These are phyloP conservation scores for Pseudogymnoascus sp. DNA, from an alignment of 2,329 filamentous ascomycete species.

Conservation along the genomic window DNA sequence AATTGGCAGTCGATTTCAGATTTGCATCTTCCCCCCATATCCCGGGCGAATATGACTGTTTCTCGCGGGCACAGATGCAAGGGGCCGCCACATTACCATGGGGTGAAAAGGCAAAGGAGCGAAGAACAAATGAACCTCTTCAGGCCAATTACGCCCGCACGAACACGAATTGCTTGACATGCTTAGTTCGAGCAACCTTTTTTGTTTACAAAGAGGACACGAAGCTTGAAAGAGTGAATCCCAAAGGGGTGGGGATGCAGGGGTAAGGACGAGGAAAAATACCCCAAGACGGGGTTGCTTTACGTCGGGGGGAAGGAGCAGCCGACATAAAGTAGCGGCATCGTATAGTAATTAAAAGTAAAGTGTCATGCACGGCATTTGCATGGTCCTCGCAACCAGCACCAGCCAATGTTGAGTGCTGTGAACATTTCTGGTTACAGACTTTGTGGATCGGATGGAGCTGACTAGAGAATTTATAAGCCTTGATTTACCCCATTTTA, in stretches of 20 bases:
- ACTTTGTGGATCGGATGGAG: neutral
- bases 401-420: neutral
- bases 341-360: neutral
- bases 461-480: slow-evolving; percentile 4
- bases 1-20: neutral
- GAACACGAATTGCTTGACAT: neutral
- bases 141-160: neutral
- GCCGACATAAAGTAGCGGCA: neutral
- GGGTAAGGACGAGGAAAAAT: neutral
- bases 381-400: neutral
- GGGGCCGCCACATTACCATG: neutral
- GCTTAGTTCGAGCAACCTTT: neutral
- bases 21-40: neutral
- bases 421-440: neutral
- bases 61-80: neutral
- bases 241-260: neutral
- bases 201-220: neutral
- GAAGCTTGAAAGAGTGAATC: neutral
- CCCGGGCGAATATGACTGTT: neutral
- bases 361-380: neutral
- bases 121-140: neutral
- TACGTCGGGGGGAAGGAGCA: neutral
- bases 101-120: neutral
- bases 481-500: neutral
- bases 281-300: neutral